phyloP scores from a whole-genome alignment of 768 basidiomycete genomes.

The Phaffia australis region DNA sequence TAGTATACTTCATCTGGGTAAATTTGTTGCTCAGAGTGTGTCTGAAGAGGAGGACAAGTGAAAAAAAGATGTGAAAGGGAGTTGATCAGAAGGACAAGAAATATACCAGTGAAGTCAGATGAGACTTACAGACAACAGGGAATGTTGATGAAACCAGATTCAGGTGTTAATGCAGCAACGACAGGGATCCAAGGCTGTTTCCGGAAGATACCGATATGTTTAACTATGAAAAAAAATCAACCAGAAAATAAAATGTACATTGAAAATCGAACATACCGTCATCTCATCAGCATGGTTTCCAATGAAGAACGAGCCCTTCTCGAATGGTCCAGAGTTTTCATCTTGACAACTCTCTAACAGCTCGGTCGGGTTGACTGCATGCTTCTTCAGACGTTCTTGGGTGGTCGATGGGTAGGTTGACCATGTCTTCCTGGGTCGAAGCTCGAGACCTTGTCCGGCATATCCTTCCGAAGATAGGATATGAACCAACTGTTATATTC shows the following conservation, averaged over 20 bases:
- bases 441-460: slow-evolving; percentile 68
- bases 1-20: slow-evolving; percentile 24
- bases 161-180: slow-evolving; percentile 50
- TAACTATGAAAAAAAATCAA: not conserved
- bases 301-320: slow-evolving; percentile 59
- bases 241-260: slow-evolving; percentile 7
- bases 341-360: slow-evolving; percentile 26
- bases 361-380: slow-evolving; percentile 57
- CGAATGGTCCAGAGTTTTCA: slow-evolving; percentile 37
- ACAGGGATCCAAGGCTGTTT: slow-evolving; percentile 71
- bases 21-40: slow-evolving; percentile 29
- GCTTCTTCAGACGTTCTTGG: slow-evolving; percentile 51
- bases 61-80: not conserved
- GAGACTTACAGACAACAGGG: slow-evolving; percentile 59
- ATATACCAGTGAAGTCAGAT: slow-evolving; percentile 33
- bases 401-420: slow-evolving; percentile 57
- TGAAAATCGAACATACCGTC: slow-evolving; percentile 42
- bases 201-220: too few relatives aligned
- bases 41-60: slow-evolving; percentile 27
- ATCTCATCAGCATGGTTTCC: slow-evolving; percentile 95
- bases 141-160: slow-evolving; percentile 43
- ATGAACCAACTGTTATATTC: not conserved
- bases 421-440: slow-evolving; percentile 80
- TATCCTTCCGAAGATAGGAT: slow-evolving; percentile 48
- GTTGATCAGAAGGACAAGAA: not conserved